Conservation (phyloP, 1,284 basidiomycete species). For the Quambalaria eucalypti region DNA sequence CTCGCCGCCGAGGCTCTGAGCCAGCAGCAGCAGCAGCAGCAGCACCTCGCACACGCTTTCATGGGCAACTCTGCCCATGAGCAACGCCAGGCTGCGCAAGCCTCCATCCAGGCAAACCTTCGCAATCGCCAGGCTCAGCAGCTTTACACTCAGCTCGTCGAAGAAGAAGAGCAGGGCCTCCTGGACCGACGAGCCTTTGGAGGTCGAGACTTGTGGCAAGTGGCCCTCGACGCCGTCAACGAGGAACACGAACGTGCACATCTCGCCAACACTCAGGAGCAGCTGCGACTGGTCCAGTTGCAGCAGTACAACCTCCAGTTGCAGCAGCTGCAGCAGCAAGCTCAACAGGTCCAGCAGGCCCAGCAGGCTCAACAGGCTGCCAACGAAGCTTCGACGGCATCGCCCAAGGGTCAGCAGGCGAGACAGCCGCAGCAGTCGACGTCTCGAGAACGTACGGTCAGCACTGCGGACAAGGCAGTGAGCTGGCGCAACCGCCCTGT, state of each 20-base stretch:
- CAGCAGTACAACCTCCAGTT: slow-evolving; percentile 3
- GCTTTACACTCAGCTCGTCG: slow-evolving; percentile 12
- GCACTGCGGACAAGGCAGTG: slow-evolving; percentile 1
- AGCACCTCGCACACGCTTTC: slow-evolving; percentile 12
- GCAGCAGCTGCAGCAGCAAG: slow-evolving; percentile 20
- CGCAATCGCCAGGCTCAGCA: slow-evolving; percentile 35
- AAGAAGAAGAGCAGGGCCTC: slow-evolving; percentile 6
- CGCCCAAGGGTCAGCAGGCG: too few species aligned
- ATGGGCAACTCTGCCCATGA: too few species aligned
- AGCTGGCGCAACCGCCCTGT: slow-evolving; percentile 6
- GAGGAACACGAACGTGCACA: neutral
- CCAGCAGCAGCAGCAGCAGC: slow-evolving; percentile 5
- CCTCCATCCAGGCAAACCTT: slow-evolving; percentile 32
- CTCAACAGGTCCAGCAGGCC: neutral
- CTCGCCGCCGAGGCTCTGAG: slow-evolving; percentile 2
- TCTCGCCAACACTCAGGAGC: slow-evolving; percentile 1
- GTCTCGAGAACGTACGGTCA: neutral
- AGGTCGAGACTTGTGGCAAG: neutral
- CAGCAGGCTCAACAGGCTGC: neutral
- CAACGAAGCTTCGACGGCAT: too few species aligned
- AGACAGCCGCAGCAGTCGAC: neutral
- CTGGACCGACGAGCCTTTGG: neutral
- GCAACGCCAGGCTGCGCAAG: slow-evolving; percentile 34
- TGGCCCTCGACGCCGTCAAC: neutral
- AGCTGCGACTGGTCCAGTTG: slow-evolving; percentile 2